A percentile compares a stretch with the other conserved stretches of the same genome.
Evolutionary conservation across 2,329 filamentous ascomycete genomes (phyloP).

Genomic region (Aspergillus candidus): DNA sequence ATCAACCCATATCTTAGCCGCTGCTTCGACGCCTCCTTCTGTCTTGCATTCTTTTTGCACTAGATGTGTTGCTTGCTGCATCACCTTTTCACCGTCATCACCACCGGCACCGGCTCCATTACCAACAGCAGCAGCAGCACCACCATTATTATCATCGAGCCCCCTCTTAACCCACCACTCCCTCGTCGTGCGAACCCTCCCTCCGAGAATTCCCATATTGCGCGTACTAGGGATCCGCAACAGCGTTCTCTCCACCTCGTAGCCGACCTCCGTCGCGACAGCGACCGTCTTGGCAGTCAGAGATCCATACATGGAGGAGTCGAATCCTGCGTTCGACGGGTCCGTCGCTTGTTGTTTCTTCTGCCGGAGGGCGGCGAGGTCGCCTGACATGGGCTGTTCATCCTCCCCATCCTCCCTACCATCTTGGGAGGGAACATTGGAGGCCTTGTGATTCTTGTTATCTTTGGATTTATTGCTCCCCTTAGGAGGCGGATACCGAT

Average conservation of each 20-base stretch:
- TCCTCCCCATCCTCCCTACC: too few species aligned
- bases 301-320: slow-evolving; percentile 70
- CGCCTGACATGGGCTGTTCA: slow-evolving; percentile 30
- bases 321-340: slow-evolving; percentile 26
- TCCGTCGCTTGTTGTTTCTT: slow-evolving; percentile 24
- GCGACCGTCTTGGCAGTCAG: slow-evolving; percentile 71
- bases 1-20: slow-evolving; percentile 48
- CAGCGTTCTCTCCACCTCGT: slow-evolving; percentile 72
- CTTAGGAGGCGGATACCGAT: slow-evolving; percentile 47
- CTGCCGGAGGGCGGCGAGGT: slow-evolving; percentile 35
- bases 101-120: neutral
- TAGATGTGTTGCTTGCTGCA: slow-evolving; percentile 56
- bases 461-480: neutral
- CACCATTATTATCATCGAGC: neutral
- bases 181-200: slow-evolving; percentile 31
- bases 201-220: slow-evolving; percentile 74
- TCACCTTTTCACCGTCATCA: slow-evolving; percentile 47
- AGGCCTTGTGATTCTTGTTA: neutral
- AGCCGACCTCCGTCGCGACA: slow-evolving; percentile 67
- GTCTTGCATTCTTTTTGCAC: slow-evolving; percentile 49
- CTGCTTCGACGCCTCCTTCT: slow-evolving; percentile 39
- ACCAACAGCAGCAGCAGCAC: neutral
- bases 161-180: slow-evolving; percentile 33
- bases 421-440: too few species aligned
- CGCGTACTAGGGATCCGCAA: slow-evolving; percentile 87